Evolutionary conservation across 768 basidiomycete species (phyloP).

Genomic region (Xanthoconium purpureum): DNA sequence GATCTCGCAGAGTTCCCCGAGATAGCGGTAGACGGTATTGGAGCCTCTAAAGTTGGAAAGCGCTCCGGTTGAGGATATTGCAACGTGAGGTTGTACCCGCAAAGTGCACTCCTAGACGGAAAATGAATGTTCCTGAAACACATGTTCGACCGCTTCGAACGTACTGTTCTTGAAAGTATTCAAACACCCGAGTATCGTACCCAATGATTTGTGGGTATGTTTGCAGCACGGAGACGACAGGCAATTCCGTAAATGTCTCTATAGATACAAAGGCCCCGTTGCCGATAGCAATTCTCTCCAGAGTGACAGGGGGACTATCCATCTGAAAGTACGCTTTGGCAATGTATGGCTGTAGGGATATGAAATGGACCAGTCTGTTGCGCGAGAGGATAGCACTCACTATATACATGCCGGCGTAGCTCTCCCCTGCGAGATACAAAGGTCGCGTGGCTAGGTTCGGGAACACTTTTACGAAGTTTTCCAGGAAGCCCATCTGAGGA

Average conservation of each 20-base stretch:
- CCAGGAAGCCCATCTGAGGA: conserved; percentile 62
- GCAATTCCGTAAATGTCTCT: conserved; percentile 47
- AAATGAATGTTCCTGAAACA: neutral
- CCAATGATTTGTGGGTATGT: conserved; percentile 75
- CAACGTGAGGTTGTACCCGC: conserved; percentile 62
- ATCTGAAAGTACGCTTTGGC: conserved; percentile 64
- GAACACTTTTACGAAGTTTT: conserved; percentile 69
- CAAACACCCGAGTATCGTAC: conserved; percentile 61
- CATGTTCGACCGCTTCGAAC: conserved; percentile 21
- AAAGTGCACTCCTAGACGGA: conserved; percentile 48
- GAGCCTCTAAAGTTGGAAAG: conserved; percentile 37
- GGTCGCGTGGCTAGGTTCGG: conserved; percentile 64
- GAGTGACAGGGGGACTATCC: conserved; percentile 59
- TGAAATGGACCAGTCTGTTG: neutral
- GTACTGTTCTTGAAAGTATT: conserved; percentile 66
- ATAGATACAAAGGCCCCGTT: conserved; percentile 57
- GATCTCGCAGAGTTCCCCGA: neutral
- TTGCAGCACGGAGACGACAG: conserved; percentile 59
- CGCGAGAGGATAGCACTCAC: conserved; percentile 40
- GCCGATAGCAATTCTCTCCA: conserved; percentile 68
- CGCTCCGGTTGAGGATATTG: conserved; percentile 62
- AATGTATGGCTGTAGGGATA: conserved; percentile 62
- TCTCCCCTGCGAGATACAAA: conserved; percentile 66
- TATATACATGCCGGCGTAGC: conserved; percentile 72
- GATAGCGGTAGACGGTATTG: neutral